phyloP scores from a whole-genome alignment of 2,329 filamentous ascomycete genomes.

The Aspergillus vadensis region DNA sequence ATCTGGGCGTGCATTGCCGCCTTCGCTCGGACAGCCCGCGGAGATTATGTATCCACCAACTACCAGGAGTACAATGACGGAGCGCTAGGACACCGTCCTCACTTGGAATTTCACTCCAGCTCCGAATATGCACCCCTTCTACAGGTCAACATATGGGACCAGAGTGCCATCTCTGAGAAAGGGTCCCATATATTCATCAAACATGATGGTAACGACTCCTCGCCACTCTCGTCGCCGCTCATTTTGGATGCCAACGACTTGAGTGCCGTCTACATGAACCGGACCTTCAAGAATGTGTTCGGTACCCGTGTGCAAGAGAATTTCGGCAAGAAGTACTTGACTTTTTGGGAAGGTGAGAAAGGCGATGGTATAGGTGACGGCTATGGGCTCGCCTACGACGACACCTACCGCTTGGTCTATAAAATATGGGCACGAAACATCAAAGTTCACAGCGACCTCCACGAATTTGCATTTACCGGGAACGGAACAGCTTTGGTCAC shows the following conservation, averaged over 20 bases:
- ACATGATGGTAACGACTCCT: slow-evolving; percentile 13
- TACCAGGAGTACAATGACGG: slow-evolving; percentile 8
- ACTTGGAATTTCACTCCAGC: slow-evolving; percentile 12
- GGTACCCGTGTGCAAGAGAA: slow-evolving; percentile 14
- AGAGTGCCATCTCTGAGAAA: slow-evolving; percentile 3
- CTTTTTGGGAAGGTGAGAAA: slow-evolving; percentile 15
- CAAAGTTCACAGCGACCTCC: slow-evolving; percentile 6
- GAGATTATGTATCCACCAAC: slow-evolving; percentile 5
- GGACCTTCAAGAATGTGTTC: slow-evolving; percentile 12
- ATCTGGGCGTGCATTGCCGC: slow-evolving; percentile 2
- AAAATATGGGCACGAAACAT: slow-evolving; percentile 12
- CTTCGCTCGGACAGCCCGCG: neutral
- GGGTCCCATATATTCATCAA: slow-evolving; percentile 15
- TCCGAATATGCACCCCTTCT: slow-evolving; percentile 11
- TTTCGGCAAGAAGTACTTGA: slow-evolving; percentile 10
- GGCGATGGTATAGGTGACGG: slow-evolving; percentile 12
- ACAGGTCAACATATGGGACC: slow-evolving; percentile 11
- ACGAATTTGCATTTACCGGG: slow-evolving; percentile 11
- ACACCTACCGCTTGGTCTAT: slow-evolving; percentile 11
- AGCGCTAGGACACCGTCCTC: slow-evolving; percentile 11
- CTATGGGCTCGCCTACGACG: slow-evolving; percentile 13
- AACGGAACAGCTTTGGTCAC: slow-evolving; percentile 9
- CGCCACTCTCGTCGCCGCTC: slow-evolving; percentile 11
- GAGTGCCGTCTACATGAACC: slow-evolving; percentile 14
- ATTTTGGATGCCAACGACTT: slow-evolving; percentile 11